Base-by-base conservation (phyloP, 148 eudicot genomes). In the Fallopia convolvulus region DNA sequence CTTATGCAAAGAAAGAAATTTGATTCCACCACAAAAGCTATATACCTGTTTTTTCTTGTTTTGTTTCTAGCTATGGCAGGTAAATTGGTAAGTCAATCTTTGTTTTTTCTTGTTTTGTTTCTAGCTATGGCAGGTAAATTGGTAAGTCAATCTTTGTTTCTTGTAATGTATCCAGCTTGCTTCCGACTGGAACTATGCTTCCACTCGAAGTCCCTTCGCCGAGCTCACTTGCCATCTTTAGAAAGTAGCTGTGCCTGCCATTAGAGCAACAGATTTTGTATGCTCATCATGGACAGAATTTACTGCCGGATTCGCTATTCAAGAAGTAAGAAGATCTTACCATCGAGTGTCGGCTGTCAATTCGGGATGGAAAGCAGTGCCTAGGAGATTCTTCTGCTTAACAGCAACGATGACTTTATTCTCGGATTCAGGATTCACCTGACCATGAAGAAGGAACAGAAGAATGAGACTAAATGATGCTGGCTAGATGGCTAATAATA, bases 281-380 rank as follows among this genome's bases (percentile, higher is more conserved):
- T 15, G 6, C 2, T 68, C 72, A 17, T 36, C 18, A 68, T 3
- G 33, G 65, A 21, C 36, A 68, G 72, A 68, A 68, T 39, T 1
- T 6, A 36, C 72, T 21, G 39, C 72, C 72, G 36, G 36, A 42
- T 39, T 68, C 12, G 71, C 4, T 36, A 14, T 33, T 33, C 4
- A 68, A 68, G 21, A 39, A 36, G 44, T n/a, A 68, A 68, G 23
- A 23, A 52, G 63, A 9, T 17, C 72, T 56, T 82, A 89, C 99
- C 99, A 94, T 83, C 99, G 81, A 61, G 88, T 88, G 72, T 92
- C 99, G 42, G 94, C 90, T 12, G 99, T 95, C 79, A 95, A 75
- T 78, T 95, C 99, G 17, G 99, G 99, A 79, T 95, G 99, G 72
- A 95, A 95, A 84, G 99, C 97, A 74, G 97, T 95, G 65, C 87